phyloP scores from a whole-genome alignment of 2,329 filamentous ascomycete species.

The Aspergillus amoenus region DNA sequence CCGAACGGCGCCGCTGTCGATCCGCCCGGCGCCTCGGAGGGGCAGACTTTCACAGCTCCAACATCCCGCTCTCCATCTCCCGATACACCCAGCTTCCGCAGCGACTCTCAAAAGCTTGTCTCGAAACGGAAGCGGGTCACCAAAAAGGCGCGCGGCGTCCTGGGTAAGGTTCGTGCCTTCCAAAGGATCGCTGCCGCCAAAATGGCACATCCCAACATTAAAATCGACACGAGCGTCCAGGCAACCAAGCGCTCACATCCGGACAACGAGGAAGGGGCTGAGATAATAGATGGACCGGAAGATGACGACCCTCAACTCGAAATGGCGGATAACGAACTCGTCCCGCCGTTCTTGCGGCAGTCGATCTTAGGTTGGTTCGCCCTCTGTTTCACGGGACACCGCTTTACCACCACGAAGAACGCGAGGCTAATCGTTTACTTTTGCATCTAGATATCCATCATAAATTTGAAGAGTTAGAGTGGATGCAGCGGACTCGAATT shows the following conservation, averaged over 20 bases:
- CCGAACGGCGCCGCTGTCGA: conserved; percentile 25
- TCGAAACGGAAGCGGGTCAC: conserved; percentile 36
- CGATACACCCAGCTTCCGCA: conserved; percentile 29
- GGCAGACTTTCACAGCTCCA: conserved; percentile 28
- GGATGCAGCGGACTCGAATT: conserved; percentile 58
- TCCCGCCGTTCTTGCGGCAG: conserved; percentile 42
- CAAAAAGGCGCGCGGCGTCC: conserved; percentile 41
- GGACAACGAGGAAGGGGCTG: conserved; percentile 32
- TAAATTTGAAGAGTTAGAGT: conserved; percentile 63
- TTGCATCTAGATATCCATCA: conserved; percentile 52
- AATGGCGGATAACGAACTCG: conserved; percentile 28
- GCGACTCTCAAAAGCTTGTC: conserved; percentile 28
- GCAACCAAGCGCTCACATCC: conserved; percentile 40
- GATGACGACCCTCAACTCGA: conserved; percentile 30
- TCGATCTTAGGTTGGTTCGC: conserved; percentile 36
- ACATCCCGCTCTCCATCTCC: conserved; percentile 34
- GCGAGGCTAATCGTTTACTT: conserved; percentile 10
- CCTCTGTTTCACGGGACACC: not conserved
- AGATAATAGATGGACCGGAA: conserved; percentile 25
- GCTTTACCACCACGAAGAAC: not conserved
- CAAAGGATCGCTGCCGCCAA: conserved; percentile 40
- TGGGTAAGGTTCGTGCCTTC: conserved; percentile 42
- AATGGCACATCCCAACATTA: conserved; percentile 43
- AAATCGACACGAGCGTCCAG: conserved; percentile 40
- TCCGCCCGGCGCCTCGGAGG: conserved; percentile 26